A percentile compares a stretch with the other conserved stretches of the same genome.
Evolutionary conservation across 257 asterid species (phyloP).

Genomic region (Linderniella brevidens): DNA sequence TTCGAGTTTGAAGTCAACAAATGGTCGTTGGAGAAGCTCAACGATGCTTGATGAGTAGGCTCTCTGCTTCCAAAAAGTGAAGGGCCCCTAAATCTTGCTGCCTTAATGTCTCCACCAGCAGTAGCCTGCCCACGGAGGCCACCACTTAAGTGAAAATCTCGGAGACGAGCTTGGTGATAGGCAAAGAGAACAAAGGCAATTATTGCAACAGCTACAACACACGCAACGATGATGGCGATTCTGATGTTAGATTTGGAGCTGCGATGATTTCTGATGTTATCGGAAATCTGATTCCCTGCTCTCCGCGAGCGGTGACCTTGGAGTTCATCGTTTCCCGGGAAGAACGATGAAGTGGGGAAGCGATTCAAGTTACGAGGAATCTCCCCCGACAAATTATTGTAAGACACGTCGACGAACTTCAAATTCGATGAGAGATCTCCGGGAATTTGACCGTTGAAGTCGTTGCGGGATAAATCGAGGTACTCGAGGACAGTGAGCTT

Average conservation of each 20-base stretch:
- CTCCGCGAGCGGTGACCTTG: conserved; percentile 2
- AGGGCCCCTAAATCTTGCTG: conserved; percentile 33
- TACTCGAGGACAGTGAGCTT: conserved; percentile 37
- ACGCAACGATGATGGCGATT: conserved; percentile 56
- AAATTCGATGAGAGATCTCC: conserved; percentile 34
- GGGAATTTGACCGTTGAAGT: conserved; percentile 43
- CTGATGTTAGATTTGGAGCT: conserved; percentile 29
- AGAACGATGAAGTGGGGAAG: conserved; percentile 48
- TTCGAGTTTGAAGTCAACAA: conserved; percentile 48
- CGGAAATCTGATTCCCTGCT: conserved; percentile 11
- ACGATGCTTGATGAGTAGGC: conserved; percentile 21
- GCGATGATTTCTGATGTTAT: conserved; percentile 12
- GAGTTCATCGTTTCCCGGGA: conserved; percentile 29
- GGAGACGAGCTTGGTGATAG: conserved; percentile 37
- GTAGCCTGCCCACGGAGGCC: conserved; percentile 29
- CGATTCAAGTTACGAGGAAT: conserved; percentile 38
- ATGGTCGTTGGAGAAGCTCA: conserved; percentile 66
- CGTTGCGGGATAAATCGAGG: conserved; percentile 53
- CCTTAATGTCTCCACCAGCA: conserved; percentile 31
- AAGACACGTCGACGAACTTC: conserved; percentile 34
- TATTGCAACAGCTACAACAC: conserved; percentile 53
- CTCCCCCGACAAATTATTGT: conserved; percentile 38
- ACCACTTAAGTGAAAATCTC: conserved; percentile 29
- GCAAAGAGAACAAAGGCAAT: conserved; percentile 50
- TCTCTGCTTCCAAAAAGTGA: conserved; percentile 28